Base-by-base conservation (phyloP, 2,329 filamentous ascomycete species). In the Diplocarpon mali region DNA sequence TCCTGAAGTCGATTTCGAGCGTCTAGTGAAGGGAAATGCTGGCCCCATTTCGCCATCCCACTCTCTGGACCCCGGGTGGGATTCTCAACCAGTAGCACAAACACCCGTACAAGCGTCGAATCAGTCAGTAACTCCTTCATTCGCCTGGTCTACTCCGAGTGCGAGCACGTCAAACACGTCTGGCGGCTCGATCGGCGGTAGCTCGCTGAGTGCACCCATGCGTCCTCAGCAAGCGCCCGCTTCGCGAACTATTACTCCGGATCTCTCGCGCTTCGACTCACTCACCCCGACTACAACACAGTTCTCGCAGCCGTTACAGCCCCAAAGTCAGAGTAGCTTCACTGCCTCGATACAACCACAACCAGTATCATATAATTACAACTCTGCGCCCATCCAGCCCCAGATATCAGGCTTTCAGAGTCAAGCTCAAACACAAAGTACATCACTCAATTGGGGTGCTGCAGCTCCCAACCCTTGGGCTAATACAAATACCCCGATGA, bases 1-100 rank as follows among this genome's bases (percentile, higher is more conserved):
- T 47, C 85, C 90, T 55, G 72, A 83, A 39, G 76, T 83, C 47
- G 87, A 93, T 59, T 98, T 96, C 58, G 89, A 95, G 62, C 77
- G 77, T 2, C 76, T 98, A 2, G 89, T 98, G 41, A 87, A 93
- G 58, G 90, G 90, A 8, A 78, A 76, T 45, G 65, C 63, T 15
- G 52, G 36, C 4, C 47, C 40, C 6, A 52, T 56, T 11, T 56
- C 55, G 24, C 64, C 59, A 45, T 57, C 58, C 15, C 65, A 65
- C 31, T 60, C 68, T 1, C 63, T 69, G 56, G 69, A 73, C 51
- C 60, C 65, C 1, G 67, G 70, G 44, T 79, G 75, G 75, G 74
- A 77, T 43, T 60, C 66, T 9, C 53, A 60, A 14, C 59, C 63
- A 3, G 52, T 63, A 1, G 52, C 58, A 4, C 47, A 65, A 61